phyloP scores from a whole-genome alignment of 2,329 filamentous ascomycete species.

The Leptographium radiaticola region DNA sequence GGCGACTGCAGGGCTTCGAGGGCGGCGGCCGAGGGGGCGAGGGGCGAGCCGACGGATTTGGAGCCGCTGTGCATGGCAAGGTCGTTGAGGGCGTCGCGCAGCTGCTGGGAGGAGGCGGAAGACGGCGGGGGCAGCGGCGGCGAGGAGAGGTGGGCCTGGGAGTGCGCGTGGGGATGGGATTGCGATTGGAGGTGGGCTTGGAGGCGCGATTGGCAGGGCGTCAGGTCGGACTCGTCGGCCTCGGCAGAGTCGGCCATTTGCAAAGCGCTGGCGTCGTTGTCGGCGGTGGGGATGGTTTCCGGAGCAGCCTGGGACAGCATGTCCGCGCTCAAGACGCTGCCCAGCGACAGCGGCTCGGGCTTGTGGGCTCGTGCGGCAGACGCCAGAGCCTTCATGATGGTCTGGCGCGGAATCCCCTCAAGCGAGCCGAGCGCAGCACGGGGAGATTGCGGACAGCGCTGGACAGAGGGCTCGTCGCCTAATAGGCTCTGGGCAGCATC shows the following conservation, averaged over 20 bases:
- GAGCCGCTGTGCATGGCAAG: slow-evolving; percentile 25
- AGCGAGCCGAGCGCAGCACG: slow-evolving; percentile 30
- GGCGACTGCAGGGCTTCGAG: slow-evolving; percentile 70
- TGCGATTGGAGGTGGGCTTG: background rate
- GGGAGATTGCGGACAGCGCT: slow-evolving; percentile 8
- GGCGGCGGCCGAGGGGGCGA: slow-evolving; percentile 16
- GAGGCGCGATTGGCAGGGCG: background rate
- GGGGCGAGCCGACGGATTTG: slow-evolving; percentile 16
- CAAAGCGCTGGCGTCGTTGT: background rate
- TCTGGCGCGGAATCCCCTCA: slow-evolving; percentile 63
- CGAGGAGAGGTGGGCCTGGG: background rate
- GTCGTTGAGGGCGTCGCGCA: slow-evolving; percentile 48
- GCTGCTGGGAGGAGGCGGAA: slow-evolving; percentile 40
- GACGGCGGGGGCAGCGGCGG: background rate
- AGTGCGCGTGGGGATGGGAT: background rate
- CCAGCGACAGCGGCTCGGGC: slow-evolving; percentile 49
- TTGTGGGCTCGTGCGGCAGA: slow-evolving; percentile 49
- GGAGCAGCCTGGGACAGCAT: slow-evolving; percentile 4
- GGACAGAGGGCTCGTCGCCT: slow-evolving; percentile 1
- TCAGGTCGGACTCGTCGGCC: background rate
- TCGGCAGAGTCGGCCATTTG: background rate
- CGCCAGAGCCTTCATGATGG: slow-evolving; percentile 69
- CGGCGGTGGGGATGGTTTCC: background rate
- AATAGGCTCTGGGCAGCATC: background rate
- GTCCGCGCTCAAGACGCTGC: slow-evolving; percentile 41